phyloP scores from a whole-genome alignment of 768 basidiomycete genomes.

The Cantharellus anzutake region DNA sequence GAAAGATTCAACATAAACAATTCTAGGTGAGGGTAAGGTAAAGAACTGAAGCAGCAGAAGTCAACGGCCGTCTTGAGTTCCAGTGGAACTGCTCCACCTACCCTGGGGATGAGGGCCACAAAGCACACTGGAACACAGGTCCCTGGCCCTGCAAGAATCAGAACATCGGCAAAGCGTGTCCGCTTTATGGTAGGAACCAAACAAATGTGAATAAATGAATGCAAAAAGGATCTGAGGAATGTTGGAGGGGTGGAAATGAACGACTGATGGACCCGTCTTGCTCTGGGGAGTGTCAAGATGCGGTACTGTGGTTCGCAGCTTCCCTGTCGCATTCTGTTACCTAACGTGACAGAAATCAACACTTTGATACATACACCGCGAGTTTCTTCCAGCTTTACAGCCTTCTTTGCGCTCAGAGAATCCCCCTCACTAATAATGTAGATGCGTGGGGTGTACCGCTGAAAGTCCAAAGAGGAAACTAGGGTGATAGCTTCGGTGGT shows the following conservation, averaged over 20 bases:
- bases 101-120: constrained; percentile 53
- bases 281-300: constrained; percentile 62
- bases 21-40: constrained; percentile 44
- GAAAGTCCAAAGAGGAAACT: constrained; percentile 50
- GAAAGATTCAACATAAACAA: constrained; percentile 88
- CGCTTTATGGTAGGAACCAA: constrained; percentile 28
- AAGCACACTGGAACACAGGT: constrained; percentile 70
- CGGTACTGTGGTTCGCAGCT: constrained; percentile 12
- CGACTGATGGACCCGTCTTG: constrained; percentile 70
- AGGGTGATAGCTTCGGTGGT: constrained; percentile 72
- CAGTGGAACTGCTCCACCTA: constrained; percentile 19
- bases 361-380: constrained; percentile 9
- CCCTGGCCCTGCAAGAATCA: constrained; percentile 89
- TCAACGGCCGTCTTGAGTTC: constrained; percentile 2
- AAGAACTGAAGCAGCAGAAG: constrained; percentile 35
- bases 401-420: constrained; percentile 53
- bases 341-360: no score
- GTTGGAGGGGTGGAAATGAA: constrained; percentile 50
- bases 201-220: constrained; percentile 42
- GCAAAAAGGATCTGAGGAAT: constrained; percentile 37
- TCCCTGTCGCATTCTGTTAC: no score
- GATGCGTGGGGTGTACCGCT: constrained; percentile 52
- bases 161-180: constrained; percentile 40
- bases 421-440: constrained; percentile 80
- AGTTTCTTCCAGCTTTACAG: constrained; percentile 36